These are phyloP conservation scores for Salvia miltiorrhiza DNA, from an alignment of 257 asterid genomes.

Conservation along the genomic window DNA sequence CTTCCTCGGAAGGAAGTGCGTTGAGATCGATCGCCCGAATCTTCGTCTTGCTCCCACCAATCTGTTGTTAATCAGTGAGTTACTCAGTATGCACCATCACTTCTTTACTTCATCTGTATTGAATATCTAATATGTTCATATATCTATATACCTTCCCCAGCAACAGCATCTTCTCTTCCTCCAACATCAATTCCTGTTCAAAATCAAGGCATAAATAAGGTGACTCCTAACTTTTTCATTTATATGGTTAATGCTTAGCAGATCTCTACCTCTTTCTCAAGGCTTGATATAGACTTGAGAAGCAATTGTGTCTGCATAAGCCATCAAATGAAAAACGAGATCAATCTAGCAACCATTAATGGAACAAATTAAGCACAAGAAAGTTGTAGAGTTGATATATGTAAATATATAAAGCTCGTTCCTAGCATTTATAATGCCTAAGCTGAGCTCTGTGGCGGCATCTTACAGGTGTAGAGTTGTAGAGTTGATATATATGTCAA, in stretches of 20 bases:
- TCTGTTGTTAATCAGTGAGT: neutral
- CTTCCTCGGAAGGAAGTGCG: neutral
- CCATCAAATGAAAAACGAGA: too few species aligned
- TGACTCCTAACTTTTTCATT: too few species aligned
- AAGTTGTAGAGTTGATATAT: neutral
- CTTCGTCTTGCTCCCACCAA: constrained; percentile 2
- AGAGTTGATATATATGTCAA: too few species aligned
- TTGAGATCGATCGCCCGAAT: constrained; percentile 16
- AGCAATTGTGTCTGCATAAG: constrained; percentile 30
- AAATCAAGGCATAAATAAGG: neutral
- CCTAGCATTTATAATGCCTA: too few species aligned
- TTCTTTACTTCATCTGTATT: too few species aligned
- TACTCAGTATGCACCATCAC: too few species aligned
- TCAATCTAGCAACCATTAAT: too few species aligned
- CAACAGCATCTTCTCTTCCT: constrained; percentile 28
- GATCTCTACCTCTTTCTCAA: constrained; percentile 43
- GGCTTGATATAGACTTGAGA: constrained; percentile 38
- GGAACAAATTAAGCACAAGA: too few species aligned
- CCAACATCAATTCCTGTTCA: constrained; percentile 31
- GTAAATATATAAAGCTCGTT: too few species aligned
- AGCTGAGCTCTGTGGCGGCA: too few species aligned
- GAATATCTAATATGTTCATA: too few species aligned
- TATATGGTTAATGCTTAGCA: neutral
- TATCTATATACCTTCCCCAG: constrained; percentile 22
- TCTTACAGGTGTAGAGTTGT: too few species aligned